Percentiles rank a stretch among this genome's conserved stretches.
Conservation (phyloP, 352 stramenopile genomes). For the Phytophthora podocarpi region DNA sequence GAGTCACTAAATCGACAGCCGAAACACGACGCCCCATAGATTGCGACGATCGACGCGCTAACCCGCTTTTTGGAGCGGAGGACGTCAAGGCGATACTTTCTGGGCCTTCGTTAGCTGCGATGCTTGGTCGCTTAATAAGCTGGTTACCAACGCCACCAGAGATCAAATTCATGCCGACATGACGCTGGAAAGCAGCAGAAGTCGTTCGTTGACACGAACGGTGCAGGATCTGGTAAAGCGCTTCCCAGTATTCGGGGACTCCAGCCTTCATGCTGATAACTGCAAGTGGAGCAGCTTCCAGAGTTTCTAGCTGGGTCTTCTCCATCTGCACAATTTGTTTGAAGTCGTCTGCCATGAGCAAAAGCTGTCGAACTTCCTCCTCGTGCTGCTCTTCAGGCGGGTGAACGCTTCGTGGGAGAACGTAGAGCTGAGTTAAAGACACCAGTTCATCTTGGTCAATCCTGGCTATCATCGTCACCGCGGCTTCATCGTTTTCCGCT, state of each 20-base stretch:
- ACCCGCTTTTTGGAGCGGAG: background rate
- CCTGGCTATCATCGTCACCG: background rate
- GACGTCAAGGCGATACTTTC: too few species aligned
- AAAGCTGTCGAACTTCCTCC: conserved; percentile 5
- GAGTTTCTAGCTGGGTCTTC: conserved; percentile 33
- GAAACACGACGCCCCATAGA: conserved; percentile 32
- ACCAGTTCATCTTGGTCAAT: background rate
- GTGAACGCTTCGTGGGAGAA: conserved; percentile 12
- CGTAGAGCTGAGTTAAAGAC: conserved; percentile 16
- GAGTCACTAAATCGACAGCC: conserved; percentile 29
- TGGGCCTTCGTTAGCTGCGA: background rate
- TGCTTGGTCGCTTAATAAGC: conserved; percentile 1
- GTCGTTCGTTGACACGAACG: conserved; percentile 30
- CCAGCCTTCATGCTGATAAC: conserved; percentile 48
- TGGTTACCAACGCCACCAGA: background rate
- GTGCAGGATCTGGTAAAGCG: conserved; percentile 53
- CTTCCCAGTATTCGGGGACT: conserved; percentile 41
- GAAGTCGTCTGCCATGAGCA: conserved; percentile 40
- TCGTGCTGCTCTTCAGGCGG: conserved; percentile 5
- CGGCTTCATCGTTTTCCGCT: background rate
- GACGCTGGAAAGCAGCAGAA: conserved; percentile 26
- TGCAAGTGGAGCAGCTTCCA: conserved; percentile 47
- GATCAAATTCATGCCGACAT: background rate
- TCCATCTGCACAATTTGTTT: conserved; percentile 42
- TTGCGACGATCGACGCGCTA: conserved; percentile 16